phyloP scores from a whole-genome alignment of 2,329 filamentous ascomycete species.

The Monosporascus sp. region DNA sequence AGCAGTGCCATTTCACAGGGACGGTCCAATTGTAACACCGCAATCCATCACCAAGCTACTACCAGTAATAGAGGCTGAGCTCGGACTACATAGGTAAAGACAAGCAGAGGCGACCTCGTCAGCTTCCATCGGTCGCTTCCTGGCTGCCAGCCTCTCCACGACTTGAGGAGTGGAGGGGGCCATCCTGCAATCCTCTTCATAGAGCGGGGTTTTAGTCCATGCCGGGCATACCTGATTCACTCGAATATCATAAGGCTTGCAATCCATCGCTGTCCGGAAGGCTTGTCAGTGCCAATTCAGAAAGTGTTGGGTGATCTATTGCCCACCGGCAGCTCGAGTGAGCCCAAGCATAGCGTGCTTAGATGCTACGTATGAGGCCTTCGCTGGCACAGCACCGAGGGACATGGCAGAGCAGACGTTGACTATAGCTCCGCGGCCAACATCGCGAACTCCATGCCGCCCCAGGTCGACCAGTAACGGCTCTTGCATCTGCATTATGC shows the following conservation, averaged over 20 bases:
- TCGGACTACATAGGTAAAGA: slow-evolving; percentile 16
- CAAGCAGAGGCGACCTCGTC: slow-evolving; percentile 17
- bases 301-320: background rate
- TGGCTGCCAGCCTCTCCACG: slow-evolving; percentile 5
- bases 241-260: slow-evolving; percentile 10
- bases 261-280: slow-evolving; percentile 13
- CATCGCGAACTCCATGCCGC: slow-evolving; percentile 10
- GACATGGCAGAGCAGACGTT: slow-evolving; percentile 23
- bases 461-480: slow-evolving; percentile 5
- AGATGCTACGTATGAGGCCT: slow-evolving; percentile 17
- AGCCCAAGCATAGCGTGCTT: slow-evolving; percentile 22
- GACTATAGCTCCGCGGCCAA: slow-evolving; percentile 25
- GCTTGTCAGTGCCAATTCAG: background rate
- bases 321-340: slow-evolving; percentile 13
- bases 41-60: too few relatives aligned
- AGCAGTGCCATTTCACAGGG: too few relatives aligned
- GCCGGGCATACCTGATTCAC: slow-evolving; percentile 14
- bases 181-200: slow-evolving; percentile 11
- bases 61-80: slow-evolving; percentile 6
- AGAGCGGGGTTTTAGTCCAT: slow-evolving; percentile 16
- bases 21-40: too few relatives aligned
- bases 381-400: slow-evolving; percentile 10
- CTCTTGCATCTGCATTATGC: slow-evolving; percentile 14
- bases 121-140: slow-evolving; percentile 14
- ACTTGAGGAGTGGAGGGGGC: slow-evolving; percentile 6